These are phyloP conservation scores for Miscanthus lutarioriparius DNA, from an alignment of 176 grass and related monocot genomes.

Conservation along the genomic window DNA sequence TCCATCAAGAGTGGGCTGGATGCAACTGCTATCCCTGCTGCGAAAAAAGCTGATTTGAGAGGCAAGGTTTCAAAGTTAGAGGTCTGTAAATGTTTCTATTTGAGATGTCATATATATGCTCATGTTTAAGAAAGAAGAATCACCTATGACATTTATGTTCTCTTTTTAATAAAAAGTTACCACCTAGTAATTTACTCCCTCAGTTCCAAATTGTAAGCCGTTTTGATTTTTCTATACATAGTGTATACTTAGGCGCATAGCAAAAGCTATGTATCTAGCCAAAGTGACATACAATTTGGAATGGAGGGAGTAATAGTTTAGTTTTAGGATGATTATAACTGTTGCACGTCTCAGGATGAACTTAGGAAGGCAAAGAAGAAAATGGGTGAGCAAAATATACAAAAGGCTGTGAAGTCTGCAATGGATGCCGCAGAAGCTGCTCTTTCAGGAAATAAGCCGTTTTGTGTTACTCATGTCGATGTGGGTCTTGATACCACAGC, in stretches of 20 bases:
- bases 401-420: slow-evolving; percentile 73
- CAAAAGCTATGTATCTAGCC: background rate
- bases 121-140: background rate
- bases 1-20: slow-evolving; percentile 78
- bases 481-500: slow-evolving; percentile 87
- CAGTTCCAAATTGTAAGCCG: background rate
- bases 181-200: background rate
- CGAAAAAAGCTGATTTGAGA: slow-evolving; percentile 89
- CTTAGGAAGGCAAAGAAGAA: slow-evolving; percentile 93
- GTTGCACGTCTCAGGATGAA: slow-evolving; percentile 54
- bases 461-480: slow-evolving; percentile 53
- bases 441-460: slow-evolving; percentile 63
- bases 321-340: background rate
- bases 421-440: slow-evolving; percentile 68
- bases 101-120: background rate
- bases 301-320: background rate
- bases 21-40: slow-evolving; percentile 75
- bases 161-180: background rate
- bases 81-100: slow-evolving; percentile 48
- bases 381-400: slow-evolving; percentile 79
- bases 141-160: background rate
- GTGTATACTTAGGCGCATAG: background rate
- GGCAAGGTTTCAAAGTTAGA: slow-evolving; percentile 71
- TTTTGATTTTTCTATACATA: background rate
- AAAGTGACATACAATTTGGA: background rate